Conservation (phyloP, 2,329 filamentous ascomycete species). For the Xylariaceae sp. region DNA sequence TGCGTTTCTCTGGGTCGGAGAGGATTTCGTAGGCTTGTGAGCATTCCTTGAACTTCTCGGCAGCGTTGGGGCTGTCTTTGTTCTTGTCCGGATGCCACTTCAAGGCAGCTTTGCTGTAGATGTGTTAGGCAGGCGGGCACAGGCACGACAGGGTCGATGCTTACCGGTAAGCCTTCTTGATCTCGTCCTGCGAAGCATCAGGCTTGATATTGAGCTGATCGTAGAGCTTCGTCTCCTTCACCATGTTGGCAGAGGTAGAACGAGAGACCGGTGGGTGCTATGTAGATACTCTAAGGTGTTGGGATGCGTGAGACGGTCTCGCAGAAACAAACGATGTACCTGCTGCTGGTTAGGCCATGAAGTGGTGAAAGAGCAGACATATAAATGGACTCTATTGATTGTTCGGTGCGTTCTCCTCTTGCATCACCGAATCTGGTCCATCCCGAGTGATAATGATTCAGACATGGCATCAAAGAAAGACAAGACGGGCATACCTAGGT, state of each 20-base stretch:
- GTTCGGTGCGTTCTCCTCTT: not conserved
- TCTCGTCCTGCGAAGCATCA: constrained; percentile 81
- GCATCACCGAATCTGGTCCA: not conserved
- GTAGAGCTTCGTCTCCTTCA: constrained; percentile 93
- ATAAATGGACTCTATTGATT: not conserved
- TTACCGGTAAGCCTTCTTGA: constrained; percentile 93
- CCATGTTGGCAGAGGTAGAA: constrained; percentile 56
- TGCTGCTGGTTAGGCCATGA: not conserved
- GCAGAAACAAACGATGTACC: not conserved
- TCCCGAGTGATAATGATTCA: not conserved
- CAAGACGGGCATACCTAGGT: not conserved
- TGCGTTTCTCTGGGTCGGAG: constrained; percentile 93
- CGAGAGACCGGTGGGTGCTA: not conserved
- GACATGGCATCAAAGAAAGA: not conserved
- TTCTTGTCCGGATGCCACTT: constrained; percentile 98
- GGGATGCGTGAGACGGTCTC: not conserved
- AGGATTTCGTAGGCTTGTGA: constrained; percentile 98
- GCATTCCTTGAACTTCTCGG: constrained; percentile 96
- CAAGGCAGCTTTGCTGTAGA: constrained; percentile 70
- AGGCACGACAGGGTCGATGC: constrained; percentile 25
- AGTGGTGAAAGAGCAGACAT: constrained; percentile 11
- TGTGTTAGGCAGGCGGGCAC: constrained; percentile 34
- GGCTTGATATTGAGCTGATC: constrained; percentile 76
- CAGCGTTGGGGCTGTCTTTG: constrained; percentile 77
- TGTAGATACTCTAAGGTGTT: not conserved